Base-by-base conservation (phyloP, 1,284 basidiomycete genomes). In the Tilletia caries region DNA sequence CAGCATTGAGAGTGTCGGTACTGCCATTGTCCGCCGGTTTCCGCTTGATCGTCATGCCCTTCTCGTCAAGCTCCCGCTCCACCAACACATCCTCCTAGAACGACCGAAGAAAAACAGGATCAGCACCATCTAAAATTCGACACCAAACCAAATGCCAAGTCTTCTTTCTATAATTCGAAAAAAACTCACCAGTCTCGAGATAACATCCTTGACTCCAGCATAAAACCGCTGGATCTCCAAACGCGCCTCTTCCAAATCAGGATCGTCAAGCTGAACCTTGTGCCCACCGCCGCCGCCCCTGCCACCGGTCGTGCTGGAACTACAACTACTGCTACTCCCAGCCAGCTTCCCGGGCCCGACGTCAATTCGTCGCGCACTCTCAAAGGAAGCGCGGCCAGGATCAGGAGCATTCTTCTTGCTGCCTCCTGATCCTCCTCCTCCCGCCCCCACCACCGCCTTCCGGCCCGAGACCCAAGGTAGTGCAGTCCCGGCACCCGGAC, bases 181-280 rank as follows among this genome's bases (percentile, higher is more conserved):
- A 50, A 10, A n/a, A 50, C 48, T 50, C 48, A 50, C 48, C 48
- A 50, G 20, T 25, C 48, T 20, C 48, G 48, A n/a, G 37, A 75
- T 77, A 44, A 70, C 69, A 60, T 64, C 46, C 64, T 79, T 79
- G 71, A 78, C 68, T 37, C 71, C 73, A 4, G 75, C 72, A 54
- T 76, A 79, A 71, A 79, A 79, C 64, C 66, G 64, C 68, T 78
- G 76, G n/a, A 79, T 72, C 68, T 79, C 78, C 60, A 79, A 69
- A 12, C 78, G 68, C 23, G 76, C 75, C 41, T 70, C 66, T 8
- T 78, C 73, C 1, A 70, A 43, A 13, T 77, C 27, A 29, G 41
- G 25, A 15, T 29, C 62, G 33, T n/a, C 33, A 34, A 23, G 12
- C 33, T 18, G 33, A 32, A 23, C 32, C 62, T 37, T 18, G 5